phyloP scores from a whole-genome alignment of 78 protist genomes.

The Chrysochromulina tobinii region DNA sequence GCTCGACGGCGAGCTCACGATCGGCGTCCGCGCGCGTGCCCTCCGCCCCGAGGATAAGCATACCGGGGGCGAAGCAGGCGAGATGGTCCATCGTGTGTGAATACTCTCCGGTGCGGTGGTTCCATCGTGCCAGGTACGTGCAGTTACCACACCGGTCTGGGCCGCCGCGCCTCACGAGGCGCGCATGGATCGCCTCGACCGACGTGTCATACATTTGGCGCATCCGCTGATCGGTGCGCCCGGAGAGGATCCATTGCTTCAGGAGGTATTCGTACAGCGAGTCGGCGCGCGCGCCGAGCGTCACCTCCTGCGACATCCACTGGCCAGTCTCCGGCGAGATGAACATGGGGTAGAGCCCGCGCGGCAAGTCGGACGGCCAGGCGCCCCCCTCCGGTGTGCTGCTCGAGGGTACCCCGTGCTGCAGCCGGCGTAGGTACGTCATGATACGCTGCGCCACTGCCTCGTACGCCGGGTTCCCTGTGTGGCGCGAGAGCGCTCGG shows the following conservation, averaged over 20 bases:
- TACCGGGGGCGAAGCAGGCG: constrained; percentile 90
- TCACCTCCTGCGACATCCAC: not conserved
- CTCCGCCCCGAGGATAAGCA: constrained; percentile 73
- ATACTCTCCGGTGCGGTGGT: not conserved
- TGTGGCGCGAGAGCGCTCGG: constrained; percentile 49
- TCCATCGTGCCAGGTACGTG: not conserved
- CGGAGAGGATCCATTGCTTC: constrained; percentile 41
- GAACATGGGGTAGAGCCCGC: constrained; percentile 34
- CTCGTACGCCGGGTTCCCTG: constrained; percentile 59
- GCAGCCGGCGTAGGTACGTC: not conserved
- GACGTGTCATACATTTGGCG: constrained; percentile 45
- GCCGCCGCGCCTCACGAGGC: not conserved
- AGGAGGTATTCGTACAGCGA: constrained; percentile 85
- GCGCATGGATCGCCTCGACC: not conserved
- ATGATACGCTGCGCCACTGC: not conserved
- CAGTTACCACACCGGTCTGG: not conserved
- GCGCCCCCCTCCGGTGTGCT: no score
- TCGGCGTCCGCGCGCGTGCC: not conserved
- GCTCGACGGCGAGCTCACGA: constrained; percentile 26
- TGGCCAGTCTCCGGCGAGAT: not conserved
- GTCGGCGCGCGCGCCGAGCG: constrained; percentile 74
- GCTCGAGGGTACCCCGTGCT: no score
- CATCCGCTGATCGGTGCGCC: constrained; percentile 17
- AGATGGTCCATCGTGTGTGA: constrained; percentile 81
- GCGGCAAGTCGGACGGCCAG: not conserved